Evolutionary conservation across 768 basidiomycete species (phyloP), one percentile per base, ranked within the genome.

Genomic region (Candolleomyces aberdarensis): DNA sequence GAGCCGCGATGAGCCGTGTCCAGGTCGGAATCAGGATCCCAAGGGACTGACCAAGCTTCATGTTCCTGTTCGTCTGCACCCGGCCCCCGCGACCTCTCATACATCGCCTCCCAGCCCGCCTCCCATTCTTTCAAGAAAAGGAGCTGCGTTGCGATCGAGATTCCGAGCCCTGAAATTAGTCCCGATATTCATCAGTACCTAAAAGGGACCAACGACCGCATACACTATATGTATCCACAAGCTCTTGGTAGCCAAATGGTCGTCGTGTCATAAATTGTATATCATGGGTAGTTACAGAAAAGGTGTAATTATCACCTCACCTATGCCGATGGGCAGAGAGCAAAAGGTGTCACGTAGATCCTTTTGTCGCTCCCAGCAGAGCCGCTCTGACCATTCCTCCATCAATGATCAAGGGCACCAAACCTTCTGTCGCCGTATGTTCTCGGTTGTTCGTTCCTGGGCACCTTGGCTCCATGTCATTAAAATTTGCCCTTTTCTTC

Each of bases 241-340:
- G 49, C 9, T 22, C 7, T 51, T 51, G 49, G 19, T 14, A 26
- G 49, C 15, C 19, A 39, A 31, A 32, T 39, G 52, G 15, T 20
- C 19, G 31, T 20, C 36, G 19, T 11, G 20, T 58, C 32, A 31
- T n/a, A 51, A 51, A 29, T 58, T 41, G 47, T 36, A 13, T 36
- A 32, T 17, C 53, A 47, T 47, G 15, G 36, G 52, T 48, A 39
- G 31, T 17, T 8, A 61, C 60, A 43, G 56, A 48, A 61, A 57
- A 57, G 60, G 60, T 19, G 56, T 57, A 39, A 61, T 61, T 40
- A 57, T 57, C 55, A 50, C 54, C 49, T 51, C 54, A 43, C 48
- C 41, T 41, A 43, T 41, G 14, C 20, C 13, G 26, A 46, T 40
- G 58, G 36, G 36, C 36, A 20, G 15, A 43, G 39, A 41, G 15